Conservation (phyloP, 176 grass and related monocot species). For the Eleusine indica region DNA sequence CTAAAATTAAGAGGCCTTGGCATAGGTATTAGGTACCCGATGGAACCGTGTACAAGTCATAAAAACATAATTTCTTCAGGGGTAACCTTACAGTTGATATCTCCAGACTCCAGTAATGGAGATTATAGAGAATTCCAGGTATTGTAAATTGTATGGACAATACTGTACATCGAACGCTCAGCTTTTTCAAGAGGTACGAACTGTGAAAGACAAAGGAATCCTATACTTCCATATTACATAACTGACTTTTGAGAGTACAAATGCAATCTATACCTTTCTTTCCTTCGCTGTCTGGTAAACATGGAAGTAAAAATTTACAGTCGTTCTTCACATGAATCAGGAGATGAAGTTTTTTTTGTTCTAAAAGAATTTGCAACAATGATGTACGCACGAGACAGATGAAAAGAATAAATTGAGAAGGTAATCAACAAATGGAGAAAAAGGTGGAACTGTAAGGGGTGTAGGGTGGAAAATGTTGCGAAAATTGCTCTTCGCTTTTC, state of each 20-base stretch:
- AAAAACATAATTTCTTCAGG: too few species aligned
- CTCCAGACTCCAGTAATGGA: too few species aligned
- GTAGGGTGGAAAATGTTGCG: slow-evolving; percentile 27
- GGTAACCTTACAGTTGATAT: too few species aligned
- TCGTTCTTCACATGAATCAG: slow-evolving; percentile 49
- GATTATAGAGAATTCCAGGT: too few species aligned
- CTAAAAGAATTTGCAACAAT: slow-evolving; percentile 46
- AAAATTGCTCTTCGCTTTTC: slow-evolving; percentile 38
- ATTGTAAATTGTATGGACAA: too few species aligned
- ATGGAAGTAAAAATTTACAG: slow-evolving; percentile 67
- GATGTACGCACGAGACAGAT: slow-evolving; percentile 40
- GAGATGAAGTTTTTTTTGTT: slow-evolving; percentile 25
- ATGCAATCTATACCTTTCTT: slow-evolving; percentile 66
- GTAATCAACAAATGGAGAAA: slow-evolving; percentile 54
- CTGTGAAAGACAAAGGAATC: neutral
- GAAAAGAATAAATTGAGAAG: slow-evolving; percentile 53
- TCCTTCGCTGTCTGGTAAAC: slow-evolving; percentile 53
- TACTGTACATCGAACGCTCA: neutral
- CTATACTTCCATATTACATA: slow-evolving; percentile 33
- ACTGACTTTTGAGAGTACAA: slow-evolving; percentile 42
- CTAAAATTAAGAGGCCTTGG: too few species aligned
- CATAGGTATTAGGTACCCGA: too few species aligned
- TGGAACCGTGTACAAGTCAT: too few species aligned
- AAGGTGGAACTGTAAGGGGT: neutral
- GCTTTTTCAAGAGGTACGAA: neutral